Percentiles rank a stretch among this genome's conserved stretches.
Conservation (phyloP, 2,329 filamentous ascomycete species). For the Arthrinium puccinioides region DNA sequence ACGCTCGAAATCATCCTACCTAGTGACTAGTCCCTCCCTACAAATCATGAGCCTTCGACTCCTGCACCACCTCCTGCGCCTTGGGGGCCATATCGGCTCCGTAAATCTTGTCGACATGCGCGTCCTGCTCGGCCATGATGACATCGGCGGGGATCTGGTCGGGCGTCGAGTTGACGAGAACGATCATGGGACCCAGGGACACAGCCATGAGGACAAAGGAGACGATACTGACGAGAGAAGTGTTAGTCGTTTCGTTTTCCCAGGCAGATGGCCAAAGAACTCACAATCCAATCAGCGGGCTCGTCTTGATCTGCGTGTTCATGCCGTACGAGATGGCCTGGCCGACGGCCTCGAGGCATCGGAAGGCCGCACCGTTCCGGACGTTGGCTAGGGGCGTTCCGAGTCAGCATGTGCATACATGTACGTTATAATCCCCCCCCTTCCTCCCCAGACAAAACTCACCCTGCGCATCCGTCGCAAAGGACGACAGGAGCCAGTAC, state of each 20-base stretch:
- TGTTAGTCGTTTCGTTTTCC: not conserved
- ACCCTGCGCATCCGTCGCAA: conserved; percentile 32
- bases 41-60: no score
- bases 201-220: conserved; percentile 29
- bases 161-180: conserved; percentile 30
- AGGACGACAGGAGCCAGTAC: conserved; percentile 35
- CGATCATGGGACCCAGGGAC: conserved; percentile 26
- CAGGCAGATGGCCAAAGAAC: conserved; percentile 7
- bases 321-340: conserved; percentile 33
- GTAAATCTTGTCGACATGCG: no score
- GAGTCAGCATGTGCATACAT: not conserved
- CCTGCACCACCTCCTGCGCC: no score
- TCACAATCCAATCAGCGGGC: conserved; percentile 30
- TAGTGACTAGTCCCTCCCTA: no score
- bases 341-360: conserved; percentile 31
- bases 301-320: conserved; percentile 29
- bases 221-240: conserved; percentile 21
- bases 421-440: no score
- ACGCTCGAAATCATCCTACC: no score
- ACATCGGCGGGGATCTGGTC: conserved; percentile 31
- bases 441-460: conserved; percentile 2
- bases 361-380: conserved; percentile 32
- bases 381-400: conserved; percentile 23
- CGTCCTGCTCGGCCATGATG: conserved; percentile 25
- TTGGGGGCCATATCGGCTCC: no score